Evolutionary conservation across 73 alveolate genomes (phyloP).

Genomic region (Durusdinium trenchii): DNA sequence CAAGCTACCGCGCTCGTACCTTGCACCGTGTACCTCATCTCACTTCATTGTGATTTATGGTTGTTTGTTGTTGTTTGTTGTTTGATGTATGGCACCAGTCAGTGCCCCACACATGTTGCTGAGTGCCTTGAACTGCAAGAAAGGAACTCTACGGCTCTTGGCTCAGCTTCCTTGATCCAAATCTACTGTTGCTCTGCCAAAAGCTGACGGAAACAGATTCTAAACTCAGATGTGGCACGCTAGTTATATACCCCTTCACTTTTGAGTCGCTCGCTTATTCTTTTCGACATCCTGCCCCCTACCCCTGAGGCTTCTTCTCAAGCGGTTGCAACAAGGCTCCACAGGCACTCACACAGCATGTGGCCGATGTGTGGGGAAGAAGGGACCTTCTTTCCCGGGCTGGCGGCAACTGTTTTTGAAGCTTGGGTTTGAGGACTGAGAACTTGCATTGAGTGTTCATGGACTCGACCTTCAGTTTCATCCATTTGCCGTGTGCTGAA

Average conservation of each 20-base stretch:
- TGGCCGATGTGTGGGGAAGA: conserved; percentile 31
- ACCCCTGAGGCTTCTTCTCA: conserved; percentile 2
- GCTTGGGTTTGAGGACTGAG: background rate
- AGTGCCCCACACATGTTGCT: too few relatives aligned
- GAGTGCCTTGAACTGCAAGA: too few relatives aligned
- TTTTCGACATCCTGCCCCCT: background rate
- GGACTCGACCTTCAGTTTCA: background rate
- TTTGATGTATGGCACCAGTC: background rate
- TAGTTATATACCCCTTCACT: background rate
- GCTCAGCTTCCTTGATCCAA: conserved; percentile 7
- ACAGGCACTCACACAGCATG: background rate
- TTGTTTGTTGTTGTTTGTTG: too few relatives aligned
- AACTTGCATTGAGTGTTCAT: background rate
- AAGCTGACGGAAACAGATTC: background rate
- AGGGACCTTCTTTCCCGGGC: background rate
- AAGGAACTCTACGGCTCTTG: conserved; percentile 3
- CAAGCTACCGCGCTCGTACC: background rate
- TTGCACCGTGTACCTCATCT: background rate
- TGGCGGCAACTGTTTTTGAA: background rate
- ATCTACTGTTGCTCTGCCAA: background rate
- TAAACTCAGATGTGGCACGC: background rate
- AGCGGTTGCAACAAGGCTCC: conserved; percentile 3
- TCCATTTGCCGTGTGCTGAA: background rate
- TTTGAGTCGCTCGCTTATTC: background rate
- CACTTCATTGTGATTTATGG: too few relatives aligned